Evolutionary conservation across 1,284 basidiomycete species (phyloP), one percentile per base, ranked within the genome.

Genomic region (Ustilago bromivora): DNA sequence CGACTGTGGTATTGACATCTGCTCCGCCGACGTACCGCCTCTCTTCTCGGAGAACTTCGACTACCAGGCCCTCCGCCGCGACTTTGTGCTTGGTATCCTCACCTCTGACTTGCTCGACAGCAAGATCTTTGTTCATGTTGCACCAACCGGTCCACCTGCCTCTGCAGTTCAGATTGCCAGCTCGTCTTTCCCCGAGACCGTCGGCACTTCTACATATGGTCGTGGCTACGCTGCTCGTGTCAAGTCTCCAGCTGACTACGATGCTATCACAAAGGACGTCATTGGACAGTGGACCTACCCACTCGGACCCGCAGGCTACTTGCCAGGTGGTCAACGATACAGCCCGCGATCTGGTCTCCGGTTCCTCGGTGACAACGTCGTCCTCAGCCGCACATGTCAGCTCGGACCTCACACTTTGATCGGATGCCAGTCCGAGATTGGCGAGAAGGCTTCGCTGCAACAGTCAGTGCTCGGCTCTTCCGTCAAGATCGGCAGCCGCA

Each of bases 21-120:
- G 84, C 79, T 94, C 94, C n/a, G 92, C 93, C 34, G 93, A 95
- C 88, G 93, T 93, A 23, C 95, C 95, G 0, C 96, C 96, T 0
- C 88, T 98, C 5, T 99, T 98, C 88, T 96, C 97, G 82, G 97
- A 99, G 87, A 99, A 99, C 87, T 99, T 99, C 86, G 97, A 99
- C 87, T 99, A 97, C 85, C 92, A 92, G 55, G 93, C 95, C 86
- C 90, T 98, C 72, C 91, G 95, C 64, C 89, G 91, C 76, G 95
- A 99, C 87, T 98, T 99, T 84, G 93, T 99, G 31, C 93, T 95
- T 81, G 96, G 96, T n/a, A 91, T 99, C 52, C 89, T 99, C 67
- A 97, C 94, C 0, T 96, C 94, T 13, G 97, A 99, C 87, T 87
- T 99, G 53, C 89, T 99, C 52, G 95, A 95, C 89, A 96, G 98